These are phyloP conservation scores for Helichrysum umbraculigerum DNA, from an alignment of 129 eudicot species.

Conservation along the genomic window DNA sequence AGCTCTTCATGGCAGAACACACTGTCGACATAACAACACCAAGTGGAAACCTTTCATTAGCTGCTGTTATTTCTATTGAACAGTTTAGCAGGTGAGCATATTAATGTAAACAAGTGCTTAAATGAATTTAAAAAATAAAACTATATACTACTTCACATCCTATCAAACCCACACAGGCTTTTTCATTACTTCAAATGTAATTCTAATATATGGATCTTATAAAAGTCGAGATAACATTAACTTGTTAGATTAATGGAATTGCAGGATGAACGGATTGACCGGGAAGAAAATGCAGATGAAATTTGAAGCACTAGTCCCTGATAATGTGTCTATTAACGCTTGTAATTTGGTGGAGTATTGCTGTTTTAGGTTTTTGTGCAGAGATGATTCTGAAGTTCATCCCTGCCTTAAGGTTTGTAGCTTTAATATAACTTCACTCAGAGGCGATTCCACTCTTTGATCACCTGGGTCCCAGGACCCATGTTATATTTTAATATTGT, in stretches of 20 bases:
- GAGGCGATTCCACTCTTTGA: no score
- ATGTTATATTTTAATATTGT: no score
- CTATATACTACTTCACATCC: neutral
- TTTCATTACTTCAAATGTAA: neutral
- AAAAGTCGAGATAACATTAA: neutral
- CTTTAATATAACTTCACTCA: no score
- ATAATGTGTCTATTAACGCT: constrained; percentile 51
- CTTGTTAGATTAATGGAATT: constrained; percentile 11
- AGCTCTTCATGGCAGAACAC: constrained; percentile 62
- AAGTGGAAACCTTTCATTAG: constrained; percentile 58
- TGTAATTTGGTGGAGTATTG: constrained; percentile 80
- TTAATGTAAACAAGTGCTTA: neutral
- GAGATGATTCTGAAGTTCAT: constrained; percentile 66
- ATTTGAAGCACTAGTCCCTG: constrained; percentile 61
- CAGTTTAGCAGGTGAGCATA: constrained; percentile 67
- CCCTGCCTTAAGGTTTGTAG: constrained; percentile 62
- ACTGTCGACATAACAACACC: constrained; percentile 61
- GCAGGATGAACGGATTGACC: constrained; percentile 89
- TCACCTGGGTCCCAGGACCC: no score
- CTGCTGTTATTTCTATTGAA: constrained; percentile 74
- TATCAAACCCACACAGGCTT: neutral
- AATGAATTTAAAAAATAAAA: neutral
- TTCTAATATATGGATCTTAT: neutral
- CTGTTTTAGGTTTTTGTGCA: constrained; percentile 76
- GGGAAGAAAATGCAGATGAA: constrained; percentile 76